These are phyloP conservation scores for Echinochloa phyllopogon DNA, from an alignment of 176 grass and related monocot genomes.

Conservation along the genomic window DNA sequence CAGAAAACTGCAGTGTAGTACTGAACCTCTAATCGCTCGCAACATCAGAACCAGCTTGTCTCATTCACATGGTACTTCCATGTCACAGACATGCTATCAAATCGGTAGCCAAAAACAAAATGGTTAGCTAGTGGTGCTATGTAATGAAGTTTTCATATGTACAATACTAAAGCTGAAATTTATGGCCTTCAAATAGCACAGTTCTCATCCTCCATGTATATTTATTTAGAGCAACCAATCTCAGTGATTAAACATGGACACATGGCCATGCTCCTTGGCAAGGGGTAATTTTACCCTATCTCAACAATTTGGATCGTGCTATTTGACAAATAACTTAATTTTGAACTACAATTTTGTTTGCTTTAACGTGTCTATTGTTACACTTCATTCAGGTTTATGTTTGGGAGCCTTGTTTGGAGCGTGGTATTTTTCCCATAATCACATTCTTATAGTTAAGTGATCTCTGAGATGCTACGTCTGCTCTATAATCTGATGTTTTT, in stretches of 20 bases:
- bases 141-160: slow-evolving; percentile 15
- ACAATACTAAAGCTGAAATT: slow-evolving; percentile 9
- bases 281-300: slow-evolving; percentile 37
- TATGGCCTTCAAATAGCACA: slow-evolving; percentile 11
- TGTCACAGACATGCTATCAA: slow-evolving; percentile 22
- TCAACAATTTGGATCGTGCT: no score
- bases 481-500: slow-evolving; percentile 23
- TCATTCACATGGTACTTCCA: slow-evolving; percentile 36
- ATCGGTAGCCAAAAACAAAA: slow-evolving; percentile 17
- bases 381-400: slow-evolving; percentile 35
- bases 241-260: slow-evolving; percentile 43
- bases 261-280: slow-evolving; percentile 39
- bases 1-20: slow-evolving; percentile 12
- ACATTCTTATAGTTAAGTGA: slow-evolving; percentile 15
- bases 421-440: slow-evolving; percentile 27
- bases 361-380: slow-evolving; percentile 19
- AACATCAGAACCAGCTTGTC: slow-evolving; percentile 18
- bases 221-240: slow-evolving; percentile 30
- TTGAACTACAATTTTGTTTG: background rate
- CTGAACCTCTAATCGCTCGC: background rate
- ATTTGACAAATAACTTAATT: slow-evolving; percentile 13
- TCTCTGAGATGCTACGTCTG: background rate
- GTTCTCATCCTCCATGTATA: slow-evolving; percentile 20
- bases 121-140: slow-evolving; percentile 38
- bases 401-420: slow-evolving; percentile 31